These are phyloP conservation scores for Albizia julibrissin DNA, from an alignment of 306 rosid genomes.

Conservation along the genomic window DNA sequence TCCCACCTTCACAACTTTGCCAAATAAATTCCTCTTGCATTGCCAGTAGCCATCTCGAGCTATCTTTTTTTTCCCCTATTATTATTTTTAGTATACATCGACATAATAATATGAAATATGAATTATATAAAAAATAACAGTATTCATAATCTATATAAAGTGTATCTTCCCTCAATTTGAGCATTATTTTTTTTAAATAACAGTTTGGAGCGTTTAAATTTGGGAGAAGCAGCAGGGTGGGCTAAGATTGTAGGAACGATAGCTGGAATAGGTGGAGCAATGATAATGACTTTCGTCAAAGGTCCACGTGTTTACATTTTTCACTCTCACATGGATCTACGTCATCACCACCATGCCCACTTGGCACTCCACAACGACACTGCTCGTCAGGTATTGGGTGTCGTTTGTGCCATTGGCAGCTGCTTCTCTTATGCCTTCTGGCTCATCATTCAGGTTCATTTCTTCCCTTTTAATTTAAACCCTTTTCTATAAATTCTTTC, in stretches of 20 bases:
- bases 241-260: constrained; percentile 7
- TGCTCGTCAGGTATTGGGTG: neutral
- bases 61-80: too few relatives aligned
- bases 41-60: too few relatives aligned
- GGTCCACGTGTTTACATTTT: neutral
- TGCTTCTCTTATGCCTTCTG: neutral
- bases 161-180: neutral
- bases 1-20: too few relatives aligned
- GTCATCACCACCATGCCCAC: neutral
- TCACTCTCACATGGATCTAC: neutral
- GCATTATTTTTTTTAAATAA: neutral
- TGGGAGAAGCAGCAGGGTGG: neutral
- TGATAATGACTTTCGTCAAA: constrained; percentile 10
- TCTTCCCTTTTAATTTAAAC: neutral
- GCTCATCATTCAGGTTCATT: constrained; percentile 5
- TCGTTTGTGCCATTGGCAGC: neutral
- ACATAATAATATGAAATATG: too few relatives aligned
- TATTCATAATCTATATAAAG: too few relatives aligned
- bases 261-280: constrained; percentile 22
- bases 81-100: too few relatives aligned
- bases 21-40: too few relatives aligned
- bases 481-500: neutral
- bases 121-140: too few relatives aligned
- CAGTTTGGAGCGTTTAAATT: neutral
- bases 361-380: neutral